Conservation (phyloP, 2,329 filamentous ascomycete genomes). For the Fusarium transvaalense region DNA sequence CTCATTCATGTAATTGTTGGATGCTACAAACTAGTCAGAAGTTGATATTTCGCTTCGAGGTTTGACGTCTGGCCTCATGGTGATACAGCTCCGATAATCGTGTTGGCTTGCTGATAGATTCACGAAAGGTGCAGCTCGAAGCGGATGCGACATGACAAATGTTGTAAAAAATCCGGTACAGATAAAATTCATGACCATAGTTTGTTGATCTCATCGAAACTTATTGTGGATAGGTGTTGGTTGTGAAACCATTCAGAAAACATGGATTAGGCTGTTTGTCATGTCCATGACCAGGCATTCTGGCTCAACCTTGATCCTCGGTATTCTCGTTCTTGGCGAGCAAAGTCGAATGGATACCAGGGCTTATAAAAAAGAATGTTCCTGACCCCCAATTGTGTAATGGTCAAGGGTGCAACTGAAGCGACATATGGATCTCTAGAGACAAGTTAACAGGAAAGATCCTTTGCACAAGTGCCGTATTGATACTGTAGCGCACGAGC, state of each 20-base stretch:
- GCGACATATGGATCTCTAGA: not conserved
- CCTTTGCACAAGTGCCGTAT: conserved; percentile 10
- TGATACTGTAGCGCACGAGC: conserved; percentile 3
- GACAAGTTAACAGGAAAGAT: not conserved
- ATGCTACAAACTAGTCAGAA: not conserved
- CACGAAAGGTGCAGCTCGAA: not conserved
- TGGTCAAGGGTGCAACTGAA: not conserved
- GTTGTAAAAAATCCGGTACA: not conserved
- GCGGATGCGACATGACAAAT: conserved; percentile 1
- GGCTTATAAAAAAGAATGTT: not conserved
- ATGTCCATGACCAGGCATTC: conserved; percentile 8
- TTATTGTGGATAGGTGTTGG: conserved; percentile 21
- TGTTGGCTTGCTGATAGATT: not conserved
- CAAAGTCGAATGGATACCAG: not conserved
- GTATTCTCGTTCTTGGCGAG: conserved; percentile 1
- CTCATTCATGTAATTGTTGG: conserved; percentile 3
- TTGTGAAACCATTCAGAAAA: conserved; percentile 12
- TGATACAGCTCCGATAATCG: too few species aligned
- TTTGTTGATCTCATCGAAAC: conserved; percentile 24
- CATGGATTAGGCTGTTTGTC: conserved; percentile 21
- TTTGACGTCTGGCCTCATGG: too few species aligned
- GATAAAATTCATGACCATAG: not conserved
- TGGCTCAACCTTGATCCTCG: conserved; percentile 13
- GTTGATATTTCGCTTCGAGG: not conserved
- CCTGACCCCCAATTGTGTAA: not conserved